Evolutionary conservation across 2,329 filamentous ascomycete genomes (phyloP).

Genomic region (Claviceps africana): DNA sequence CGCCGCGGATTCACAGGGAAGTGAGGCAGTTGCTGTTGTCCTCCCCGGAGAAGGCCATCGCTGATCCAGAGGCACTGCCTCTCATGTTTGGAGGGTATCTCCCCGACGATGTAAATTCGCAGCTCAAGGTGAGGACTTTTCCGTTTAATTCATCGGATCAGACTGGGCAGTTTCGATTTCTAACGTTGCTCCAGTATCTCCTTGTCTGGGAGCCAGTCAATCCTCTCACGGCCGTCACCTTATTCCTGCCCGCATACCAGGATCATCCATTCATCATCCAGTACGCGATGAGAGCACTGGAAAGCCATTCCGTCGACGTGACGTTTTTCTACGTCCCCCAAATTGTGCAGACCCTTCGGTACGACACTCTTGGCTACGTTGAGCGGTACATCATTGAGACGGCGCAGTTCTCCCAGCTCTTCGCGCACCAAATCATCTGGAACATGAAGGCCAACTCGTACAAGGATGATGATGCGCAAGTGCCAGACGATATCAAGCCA

Average conservation of each 20-base stretch:
- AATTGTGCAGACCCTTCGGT: slow-evolving; percentile 87
- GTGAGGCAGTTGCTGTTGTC: slow-evolving; percentile 69
- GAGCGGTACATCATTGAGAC: slow-evolving; percentile 95
- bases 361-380: slow-evolving; percentile 86
- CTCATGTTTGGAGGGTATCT: slow-evolving; percentile 65
- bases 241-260: slow-evolving; percentile 80
- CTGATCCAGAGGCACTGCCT: slow-evolving; percentile 69
- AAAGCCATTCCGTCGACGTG: slow-evolving; percentile 88
- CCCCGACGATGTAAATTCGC: slow-evolving; percentile 60
- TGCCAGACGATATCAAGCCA: slow-evolving; percentile 86
- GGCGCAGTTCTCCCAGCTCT: slow-evolving; percentile 92
- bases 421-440: slow-evolving; percentile 99
- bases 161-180: neutral
- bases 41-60: slow-evolving; percentile 68
- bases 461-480: slow-evolving; percentile 85
- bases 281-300: slow-evolving; percentile 89
- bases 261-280: slow-evolving; percentile 90
- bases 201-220: slow-evolving; percentile 89
- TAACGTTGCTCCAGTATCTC: slow-evolving; percentile 47
- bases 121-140: slow-evolving; percentile 54
- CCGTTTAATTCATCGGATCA: neutral
- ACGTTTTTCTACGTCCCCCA: slow-evolving; percentile 99
- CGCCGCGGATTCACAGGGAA: slow-evolving; percentile 56
- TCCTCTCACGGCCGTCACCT: slow-evolving; percentile 81
- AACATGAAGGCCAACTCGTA: slow-evolving; percentile 99